Base-by-base conservation (phyloP, 805 yeast species). In the Zygosaccharomyces pseudorouxii region DNA sequence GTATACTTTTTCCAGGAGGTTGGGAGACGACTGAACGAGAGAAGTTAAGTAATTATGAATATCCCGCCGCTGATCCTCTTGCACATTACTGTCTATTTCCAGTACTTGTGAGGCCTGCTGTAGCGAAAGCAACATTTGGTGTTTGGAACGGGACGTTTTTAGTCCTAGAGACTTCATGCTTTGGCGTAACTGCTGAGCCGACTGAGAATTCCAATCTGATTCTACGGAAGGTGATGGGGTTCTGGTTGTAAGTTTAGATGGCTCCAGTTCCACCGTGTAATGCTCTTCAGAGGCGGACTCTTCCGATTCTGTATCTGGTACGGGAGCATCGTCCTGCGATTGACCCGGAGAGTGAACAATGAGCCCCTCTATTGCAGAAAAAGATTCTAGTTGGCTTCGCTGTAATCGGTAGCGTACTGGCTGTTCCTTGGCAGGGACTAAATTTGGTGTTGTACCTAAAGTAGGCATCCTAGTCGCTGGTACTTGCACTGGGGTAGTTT, bases 401-500 rank as follows among this genome's bases (percentile, higher is more conserved):
- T 41, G 36, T 11, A 41, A 20, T 19, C 28, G 31, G 19, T 41
- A 41, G 8, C 44, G 36, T 9, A 41, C 11, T 18, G 44, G 44
- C 10, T 41, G 36, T 19, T 41, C 44, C 14, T 41, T 41, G 2
- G 36, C n/a, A 1, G 44, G 44, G 11, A 25, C 44, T 14, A 41
- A 33, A 20, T 20, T 10, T 5, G 44, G 44, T 18, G 27, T 33
- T 14, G 44, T 22, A 19, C 44, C 36, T 22, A 33, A 12, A 4
- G 68, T 63, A 3, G 65, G 47, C 1, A 56, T 49, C 44, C 67
- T 55, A n/a, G 69, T 62, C 3, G 65, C 68, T 4, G 68, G 68
- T 2, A 65, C 65, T 47, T 65, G 66, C 4, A 64, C 50, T 20
- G 23, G 35, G 9, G 53, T 18, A 5, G 42, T 48, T 18, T 51